Percentiles rank a stretch among this genome's conserved stretches.
phyloP scores from a whole-genome alignment of 495 filamentous ascomycete genomes.

The Neurospora discreta region DNA sequence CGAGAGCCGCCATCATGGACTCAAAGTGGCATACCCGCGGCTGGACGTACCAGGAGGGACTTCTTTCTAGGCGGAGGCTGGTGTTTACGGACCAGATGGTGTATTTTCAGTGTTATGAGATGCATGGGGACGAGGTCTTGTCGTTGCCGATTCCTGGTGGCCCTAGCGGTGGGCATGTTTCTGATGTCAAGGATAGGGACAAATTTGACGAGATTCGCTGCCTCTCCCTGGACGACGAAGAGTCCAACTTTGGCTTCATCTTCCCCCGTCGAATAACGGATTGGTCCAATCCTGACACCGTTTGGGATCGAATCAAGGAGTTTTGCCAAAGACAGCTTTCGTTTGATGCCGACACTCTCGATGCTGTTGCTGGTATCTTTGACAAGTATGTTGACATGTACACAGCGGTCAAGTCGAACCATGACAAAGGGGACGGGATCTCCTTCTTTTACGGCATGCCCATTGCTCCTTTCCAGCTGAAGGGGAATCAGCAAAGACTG shows the following conservation, averaged over 20 bases:
- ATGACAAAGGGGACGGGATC: neutral
- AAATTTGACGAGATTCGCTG: neutral
- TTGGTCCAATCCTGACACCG: neutral
- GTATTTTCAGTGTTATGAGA: slow-evolving; percentile 26
- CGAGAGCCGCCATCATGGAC: slow-evolving; percentile 2
- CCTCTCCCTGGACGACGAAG: neutral
- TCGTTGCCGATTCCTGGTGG: neutral
- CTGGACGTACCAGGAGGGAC: slow-evolving; percentile 34
- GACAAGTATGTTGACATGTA: neutral
- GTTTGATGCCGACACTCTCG: neutral
- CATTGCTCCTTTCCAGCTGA: neutral
- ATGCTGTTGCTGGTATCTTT: slow-evolving; percentile 3
- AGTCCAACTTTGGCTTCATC: neutral
- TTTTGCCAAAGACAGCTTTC: neutral
- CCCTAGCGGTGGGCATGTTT: neutral
- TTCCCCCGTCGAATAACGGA: neutral
- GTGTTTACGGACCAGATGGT: slow-evolving; percentile 17
- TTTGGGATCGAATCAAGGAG: neutral
- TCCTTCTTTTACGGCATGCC: neutral
- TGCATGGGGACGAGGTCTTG: slow-evolving; percentile 12
- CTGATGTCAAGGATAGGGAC: neutral
- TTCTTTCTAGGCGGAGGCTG: slow-evolving; percentile 20
- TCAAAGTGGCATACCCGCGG: slow-evolving; percentile 25
- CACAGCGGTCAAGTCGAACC: neutral
- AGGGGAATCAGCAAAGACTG: neutral